phyloP scores from a whole-genome alignment of 2,329 filamentous ascomycete genomes.

The Leptographium galeiforme region DNA sequence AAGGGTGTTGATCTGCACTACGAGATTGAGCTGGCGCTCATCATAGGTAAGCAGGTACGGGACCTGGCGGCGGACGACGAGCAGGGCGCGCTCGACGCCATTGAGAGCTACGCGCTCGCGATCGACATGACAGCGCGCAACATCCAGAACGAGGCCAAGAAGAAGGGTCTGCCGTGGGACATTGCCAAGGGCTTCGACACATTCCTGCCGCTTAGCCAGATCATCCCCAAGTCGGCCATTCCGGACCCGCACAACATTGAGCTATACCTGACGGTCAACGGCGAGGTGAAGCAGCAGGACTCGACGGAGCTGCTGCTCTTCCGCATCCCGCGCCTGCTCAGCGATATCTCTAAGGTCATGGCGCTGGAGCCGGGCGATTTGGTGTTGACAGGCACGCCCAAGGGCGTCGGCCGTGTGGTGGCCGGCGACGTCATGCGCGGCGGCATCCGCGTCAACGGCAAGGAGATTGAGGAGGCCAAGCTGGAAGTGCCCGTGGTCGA shows the following conservation, averaged over 20 bases:
- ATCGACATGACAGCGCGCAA: conserved; percentile 98
- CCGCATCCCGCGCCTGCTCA: conserved; percentile 72
- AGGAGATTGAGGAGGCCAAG: conserved; percentile 70
- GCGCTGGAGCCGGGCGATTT: conserved; percentile 84
- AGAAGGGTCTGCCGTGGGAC: conserved; percentile 88
- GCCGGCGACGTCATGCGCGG: conserved; percentile 80
- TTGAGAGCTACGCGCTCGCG: conserved; percentile 75
- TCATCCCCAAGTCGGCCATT: conserved; percentile 69
- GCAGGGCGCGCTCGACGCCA: conserved; percentile 64
- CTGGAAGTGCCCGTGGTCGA: conserved; percentile 78
- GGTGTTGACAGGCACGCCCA: conserved; percentile 91
- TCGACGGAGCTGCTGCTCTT: conserved; percentile 93
- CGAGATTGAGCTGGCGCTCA: conserved; percentile 83
- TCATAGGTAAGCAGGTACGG: conserved; percentile 70
- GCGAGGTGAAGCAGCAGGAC: conserved; percentile 64
- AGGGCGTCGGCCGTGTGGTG: conserved; percentile 78
- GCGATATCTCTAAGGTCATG: conserved; percentile 92
- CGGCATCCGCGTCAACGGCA: conserved; percentile 64
- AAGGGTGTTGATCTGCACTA: conserved; percentile 79
- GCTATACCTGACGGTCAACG: conserved; percentile 76
- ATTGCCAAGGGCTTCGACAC: conserved; percentile 98
- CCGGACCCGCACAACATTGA: conserved; percentile 80
- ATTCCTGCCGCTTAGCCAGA: conserved; percentile 74
- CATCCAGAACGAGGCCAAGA: conserved; percentile 91
- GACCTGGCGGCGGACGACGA: conserved; percentile 65